A percentile compares a stretch with the other conserved stretches of the same genome.
phyloP scores from a whole-genome alignment of 495 filamentous ascomycete species.

The Gamarada debralockiae region DNA sequence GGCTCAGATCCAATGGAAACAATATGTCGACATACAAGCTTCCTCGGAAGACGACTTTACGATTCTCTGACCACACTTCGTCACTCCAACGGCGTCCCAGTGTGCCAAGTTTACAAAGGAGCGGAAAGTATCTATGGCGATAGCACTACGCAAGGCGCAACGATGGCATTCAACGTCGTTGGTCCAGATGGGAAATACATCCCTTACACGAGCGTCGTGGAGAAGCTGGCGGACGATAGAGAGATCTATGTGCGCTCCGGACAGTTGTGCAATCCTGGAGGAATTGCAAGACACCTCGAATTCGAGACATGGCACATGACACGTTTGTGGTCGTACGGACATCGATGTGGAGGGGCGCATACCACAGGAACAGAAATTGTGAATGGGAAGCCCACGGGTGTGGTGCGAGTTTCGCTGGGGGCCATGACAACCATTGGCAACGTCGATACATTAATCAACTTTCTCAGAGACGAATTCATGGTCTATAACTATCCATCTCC shows the following conservation, averaged over 20 bases:
- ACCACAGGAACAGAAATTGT: slow-evolving; percentile 62
- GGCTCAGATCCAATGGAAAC: slow-evolving; percentile 53
- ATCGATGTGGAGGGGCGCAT: slow-evolving; percentile 66
- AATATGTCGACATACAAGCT: slow-evolving; percentile 65
- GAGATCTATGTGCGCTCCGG: slow-evolving; percentile 79
- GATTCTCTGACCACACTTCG: slow-evolving; percentile 50
- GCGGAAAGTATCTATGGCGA: slow-evolving; percentile 35
- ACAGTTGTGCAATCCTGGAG: slow-evolving; percentile 85
- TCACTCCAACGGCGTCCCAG: slow-evolving; percentile 61
- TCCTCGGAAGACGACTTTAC: slow-evolving; percentile 54
- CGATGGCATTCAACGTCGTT: slow-evolving; percentile 76
- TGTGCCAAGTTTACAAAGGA: slow-evolving; percentile 58
- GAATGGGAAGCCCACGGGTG: slow-evolving; percentile 76
- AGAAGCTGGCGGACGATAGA: slow-evolving; percentile 72
- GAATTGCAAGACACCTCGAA: slow-evolving; percentile 62
- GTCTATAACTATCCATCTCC: too few species aligned
- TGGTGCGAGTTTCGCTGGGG: slow-evolving; percentile 78
- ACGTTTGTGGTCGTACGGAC: slow-evolving; percentile 70
- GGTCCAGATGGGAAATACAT: slow-evolving; percentile 64
- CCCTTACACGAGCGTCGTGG: slow-evolving; percentile 73
- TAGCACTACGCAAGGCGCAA: slow-evolving; percentile 60
- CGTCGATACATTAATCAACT: slow-evolving; percentile 60
- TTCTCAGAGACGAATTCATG: slow-evolving; percentile 54
- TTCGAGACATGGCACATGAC: slow-evolving; percentile 72
- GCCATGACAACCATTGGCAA: slow-evolving; percentile 82